Evolutionary conservation across 768 basidiomycete species (phyloP).

Genomic region (Cystobasidium onofrii): DNA sequence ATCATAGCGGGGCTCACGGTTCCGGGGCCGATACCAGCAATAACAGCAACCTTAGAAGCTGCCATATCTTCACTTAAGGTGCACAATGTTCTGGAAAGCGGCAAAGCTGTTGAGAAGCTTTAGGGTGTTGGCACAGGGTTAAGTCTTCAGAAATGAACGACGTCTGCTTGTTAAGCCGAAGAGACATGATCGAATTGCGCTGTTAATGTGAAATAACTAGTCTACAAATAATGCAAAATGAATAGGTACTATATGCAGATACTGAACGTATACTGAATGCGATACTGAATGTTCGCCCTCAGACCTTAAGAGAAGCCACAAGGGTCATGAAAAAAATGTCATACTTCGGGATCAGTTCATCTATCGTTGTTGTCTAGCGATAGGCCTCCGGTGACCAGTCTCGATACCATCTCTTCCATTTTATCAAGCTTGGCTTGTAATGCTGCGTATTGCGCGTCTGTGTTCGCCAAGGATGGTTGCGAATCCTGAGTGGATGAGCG

Average conservation of each 20-base stretch:
- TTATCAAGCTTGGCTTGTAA: slow-evolving; percentile 18
- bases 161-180: no score
- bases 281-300: no score
- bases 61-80: background rate
- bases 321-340: background rate
- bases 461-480: background rate
- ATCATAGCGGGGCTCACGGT: background rate
- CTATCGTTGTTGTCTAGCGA: slow-evolving; percentile 5
- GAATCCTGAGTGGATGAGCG: background rate
- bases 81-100: background rate
- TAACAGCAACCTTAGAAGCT: slow-evolving; percentile 28
- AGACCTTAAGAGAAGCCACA: no score
- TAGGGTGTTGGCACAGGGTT: background rate
- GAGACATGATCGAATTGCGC: background rate
- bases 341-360: background rate
- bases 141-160: no score
- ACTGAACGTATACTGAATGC: background rate
- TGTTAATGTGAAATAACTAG: background rate
- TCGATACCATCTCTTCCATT: slow-evolving; percentile 19
- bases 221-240: background rate
- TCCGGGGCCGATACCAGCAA: slow-evolving; percentile 35
- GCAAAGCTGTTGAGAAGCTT: background rate
- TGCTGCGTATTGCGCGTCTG: background rate
- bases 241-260: background rate
- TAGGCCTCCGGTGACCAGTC: slow-evolving; percentile 11